A percentile compares a stretch with the other conserved stretches of the same genome.
Evolutionary conservation across 495 filamentous ascomycete genomes (phyloP).

Genomic region (Aspergillus mulundensis): DNA sequence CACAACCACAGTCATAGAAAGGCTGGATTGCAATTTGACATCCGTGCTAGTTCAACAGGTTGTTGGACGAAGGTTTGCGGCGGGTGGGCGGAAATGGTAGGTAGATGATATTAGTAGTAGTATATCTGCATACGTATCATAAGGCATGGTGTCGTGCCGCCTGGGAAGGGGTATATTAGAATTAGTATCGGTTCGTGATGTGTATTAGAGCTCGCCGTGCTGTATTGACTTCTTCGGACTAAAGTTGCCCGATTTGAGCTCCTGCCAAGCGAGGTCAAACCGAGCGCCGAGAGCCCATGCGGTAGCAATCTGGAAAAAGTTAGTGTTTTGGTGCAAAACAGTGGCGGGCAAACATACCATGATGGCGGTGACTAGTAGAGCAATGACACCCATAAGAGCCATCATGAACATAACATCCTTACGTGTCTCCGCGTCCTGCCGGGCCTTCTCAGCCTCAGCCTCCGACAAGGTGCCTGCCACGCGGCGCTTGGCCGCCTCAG

Average conservation of each 20-base stretch:
- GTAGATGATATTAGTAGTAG: constrained; percentile 32
- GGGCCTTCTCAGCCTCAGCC: constrained; percentile 42
- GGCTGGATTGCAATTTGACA: constrained; percentile 98
- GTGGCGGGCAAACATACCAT: constrained; percentile 53
- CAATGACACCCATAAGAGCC: constrained; percentile 53
- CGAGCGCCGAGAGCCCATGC: constrained; percentile 68
- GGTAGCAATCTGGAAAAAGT: constrained; percentile 52
- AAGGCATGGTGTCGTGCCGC: constrained; percentile 16
- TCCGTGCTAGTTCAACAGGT: constrained; percentile 66
- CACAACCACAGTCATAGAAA: constrained; percentile 84
- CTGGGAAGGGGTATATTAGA: constrained; percentile 16
- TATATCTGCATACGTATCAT: constrained; percentile 10
- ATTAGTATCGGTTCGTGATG: constrained; percentile 20
- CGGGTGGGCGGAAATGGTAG: background rate
- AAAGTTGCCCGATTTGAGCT: constrained; percentile 50
- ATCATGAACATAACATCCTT: constrained; percentile 62
- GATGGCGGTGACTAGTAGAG: constrained; percentile 55
- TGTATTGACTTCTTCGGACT: constrained; percentile 23
- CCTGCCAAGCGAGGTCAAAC: constrained; percentile 58
- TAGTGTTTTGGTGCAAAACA: background rate
- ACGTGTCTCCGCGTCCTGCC: constrained; percentile 48
- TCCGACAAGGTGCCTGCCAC: constrained; percentile 37
- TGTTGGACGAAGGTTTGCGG: background rate
- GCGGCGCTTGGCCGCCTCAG: constrained; percentile 40
- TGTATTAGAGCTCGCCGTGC: constrained; percentile 40